phyloP scores from a whole-genome alignment of 1,284 basidiomycete species.

The Ceratobasidium theobromae region DNA sequence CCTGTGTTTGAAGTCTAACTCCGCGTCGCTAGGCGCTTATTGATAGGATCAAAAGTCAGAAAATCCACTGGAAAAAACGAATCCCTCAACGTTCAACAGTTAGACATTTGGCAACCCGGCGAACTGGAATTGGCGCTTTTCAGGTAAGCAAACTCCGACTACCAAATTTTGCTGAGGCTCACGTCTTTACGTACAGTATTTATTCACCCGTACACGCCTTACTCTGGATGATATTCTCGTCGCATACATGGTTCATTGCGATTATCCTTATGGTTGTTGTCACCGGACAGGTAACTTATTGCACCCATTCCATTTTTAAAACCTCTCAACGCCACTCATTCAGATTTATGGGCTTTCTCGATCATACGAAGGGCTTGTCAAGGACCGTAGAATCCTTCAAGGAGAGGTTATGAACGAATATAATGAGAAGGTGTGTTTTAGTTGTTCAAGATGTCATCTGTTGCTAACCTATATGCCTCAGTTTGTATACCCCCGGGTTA shows the following conservation, averaged over 20 bases:
- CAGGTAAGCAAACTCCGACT: slow-evolving; percentile 39
- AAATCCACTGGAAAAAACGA: slow-evolving; percentile 47
- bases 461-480: slow-evolving; percentile 43
- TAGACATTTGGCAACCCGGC: slow-evolving; percentile 77
- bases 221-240: slow-evolving; percentile 67
- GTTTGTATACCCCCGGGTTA: slow-evolving; percentile 80
- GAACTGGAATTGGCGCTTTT: slow-evolving; percentile 69
- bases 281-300: slow-evolving; percentile 57
- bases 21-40: slow-evolving; percentile 55
- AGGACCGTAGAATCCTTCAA: slow-evolving; percentile 73
- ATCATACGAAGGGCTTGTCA: slow-evolving; percentile 64
- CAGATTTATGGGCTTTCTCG: slow-evolving; percentile 56
- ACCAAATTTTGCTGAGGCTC: not conserved
- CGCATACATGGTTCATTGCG: slow-evolving; percentile 74
- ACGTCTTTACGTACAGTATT: slow-evolving; percentile 43
- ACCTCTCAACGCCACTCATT: slow-evolving; percentile 18
- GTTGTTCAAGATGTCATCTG: not conserved
- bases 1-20: not conserved
- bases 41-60: slow-evolving; percentile 56
- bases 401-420: slow-evolving; percentile 86
- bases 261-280: slow-evolving; percentile 63
- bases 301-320: not conserved
- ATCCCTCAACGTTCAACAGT: slow-evolving; percentile 57
- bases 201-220: slow-evolving; percentile 76
- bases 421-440: slow-evolving; percentile 59